Base-by-base conservation (phyloP, 192 early-diverging fungal genomes). In the Phlyctochytrium arcticum region DNA sequence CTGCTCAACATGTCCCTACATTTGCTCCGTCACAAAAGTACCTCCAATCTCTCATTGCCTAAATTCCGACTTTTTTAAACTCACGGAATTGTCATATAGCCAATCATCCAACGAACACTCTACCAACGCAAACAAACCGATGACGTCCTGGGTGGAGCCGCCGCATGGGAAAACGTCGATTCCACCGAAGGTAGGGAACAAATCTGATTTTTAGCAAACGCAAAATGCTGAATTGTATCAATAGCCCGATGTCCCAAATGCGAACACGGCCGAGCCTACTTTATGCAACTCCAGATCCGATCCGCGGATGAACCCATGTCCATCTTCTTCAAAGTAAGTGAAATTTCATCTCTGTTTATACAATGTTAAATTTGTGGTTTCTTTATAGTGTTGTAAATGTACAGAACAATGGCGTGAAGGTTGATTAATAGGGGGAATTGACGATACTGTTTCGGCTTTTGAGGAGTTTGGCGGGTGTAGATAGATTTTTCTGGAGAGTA, bases 271-370 rank as follows among this genome's bases (percentile, higher is more conserved):
- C 61, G 75, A 46, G 76, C 76, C 12, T 70, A 80, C 56, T 97
- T 87, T 69, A 87, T 92, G 86, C 87, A 89, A 71, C 87, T 97
- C 39, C 94, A 97, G 72, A 94, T 90, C 39, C 87, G 94, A 33
- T 93, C 91, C 10, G 93, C 93, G 8, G 95, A 98, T 79, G 95
- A 98, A 75, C 94, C 95, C 17, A 90, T 88, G 83, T 90, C 93
- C 12, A 89, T 86, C 17, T 96, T 96, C 70, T 98, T 87, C 79
- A 91, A 60, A 37, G 64, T 66, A 19, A 29, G n/a, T 53, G n/a
- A 12, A 42, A n/a, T n/a, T n/a, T 10, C 39, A n/a, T 10, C 8
- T 9, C 39, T 27, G 2, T 53, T 27, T 19, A 19, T 0, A 15
- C 50, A 53, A 53, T 27, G 2, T 53, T 27, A n/a, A 12, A 27